phyloP scores from a whole-genome alignment of 2,329 filamentous ascomycete genomes.

The Chalaropsis thielavioides region DNA sequence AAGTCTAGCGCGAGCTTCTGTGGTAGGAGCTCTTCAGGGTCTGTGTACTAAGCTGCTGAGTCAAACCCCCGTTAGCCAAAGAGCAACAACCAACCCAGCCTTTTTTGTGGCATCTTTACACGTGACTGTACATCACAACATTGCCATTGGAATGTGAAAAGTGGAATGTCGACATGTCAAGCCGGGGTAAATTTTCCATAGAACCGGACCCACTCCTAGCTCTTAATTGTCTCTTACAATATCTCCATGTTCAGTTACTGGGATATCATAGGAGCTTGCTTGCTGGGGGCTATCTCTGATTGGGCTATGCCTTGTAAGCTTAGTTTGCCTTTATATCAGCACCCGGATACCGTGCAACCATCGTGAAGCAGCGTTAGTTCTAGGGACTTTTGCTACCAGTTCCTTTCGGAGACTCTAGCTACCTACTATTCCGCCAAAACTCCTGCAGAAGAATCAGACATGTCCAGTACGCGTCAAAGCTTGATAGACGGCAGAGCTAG shows the following conservation, averaged over 20 bases:
- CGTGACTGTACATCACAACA: not conserved
- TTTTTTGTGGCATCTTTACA: not conserved
- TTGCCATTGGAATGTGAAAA: not conserved
- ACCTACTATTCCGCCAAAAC: not conserved
- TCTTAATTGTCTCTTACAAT: too few species aligned
- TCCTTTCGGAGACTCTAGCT: too few species aligned
- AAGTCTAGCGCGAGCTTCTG: not conserved
- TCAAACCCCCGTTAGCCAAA: not conserved
- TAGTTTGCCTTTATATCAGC: too few species aligned
- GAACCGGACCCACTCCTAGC: too few species aligned
- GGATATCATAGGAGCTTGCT: too few species aligned
- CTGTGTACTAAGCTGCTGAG: not conserved
- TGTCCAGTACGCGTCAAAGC: not conserved
- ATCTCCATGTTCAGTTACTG: too few species aligned
- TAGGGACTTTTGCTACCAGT: not conserved
- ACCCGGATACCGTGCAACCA: too few species aligned
- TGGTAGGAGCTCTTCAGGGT: not conserved
- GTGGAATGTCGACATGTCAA: not conserved
- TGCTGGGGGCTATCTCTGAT: too few species aligned
- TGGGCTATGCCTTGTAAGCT: too few species aligned
- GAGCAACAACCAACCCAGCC: not conserved
- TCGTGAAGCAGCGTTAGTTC: not conserved
- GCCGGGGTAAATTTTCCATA: too few species aligned
- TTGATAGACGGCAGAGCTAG: not conserved
- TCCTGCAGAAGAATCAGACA: not conserved